Conservation (phyloP, 2,329 filamentous ascomycete species). For the Hymenotorrendiella dingleyae region DNA sequence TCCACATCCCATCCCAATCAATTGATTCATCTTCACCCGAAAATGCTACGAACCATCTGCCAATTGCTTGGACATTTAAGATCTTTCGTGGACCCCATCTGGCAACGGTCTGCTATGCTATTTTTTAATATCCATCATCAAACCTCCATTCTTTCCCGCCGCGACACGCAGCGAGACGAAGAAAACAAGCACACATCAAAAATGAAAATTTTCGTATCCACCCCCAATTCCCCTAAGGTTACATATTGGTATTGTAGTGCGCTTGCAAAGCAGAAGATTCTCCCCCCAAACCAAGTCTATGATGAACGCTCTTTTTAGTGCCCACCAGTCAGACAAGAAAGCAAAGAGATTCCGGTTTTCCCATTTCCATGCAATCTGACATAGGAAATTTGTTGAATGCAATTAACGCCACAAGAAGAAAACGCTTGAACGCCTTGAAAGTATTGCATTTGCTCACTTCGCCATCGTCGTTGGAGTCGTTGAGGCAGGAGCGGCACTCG, state of each 20-base stretch:
- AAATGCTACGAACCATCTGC: too few species aligned
- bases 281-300: conserved; percentile 5
- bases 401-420: conserved; percentile 15
- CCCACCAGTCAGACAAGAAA: conserved; percentile 4
- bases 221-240: conserved; percentile 7
- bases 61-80: background rate
- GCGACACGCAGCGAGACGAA: background rate
- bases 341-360: conserved; percentile 8
- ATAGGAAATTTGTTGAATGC: conserved; percentile 15
- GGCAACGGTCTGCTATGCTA: background rate
- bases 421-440: conserved; percentile 8
- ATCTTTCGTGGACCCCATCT: background rate
- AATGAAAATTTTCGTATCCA: conserved; percentile 2
- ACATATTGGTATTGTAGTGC: conserved; percentile 11
- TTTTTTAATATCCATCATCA: background rate
- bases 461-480: conserved; percentile 4
- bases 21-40: too few species aligned
- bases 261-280: conserved; percentile 5
- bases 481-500: conserved; percentile 11
- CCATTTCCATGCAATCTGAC: conserved; percentile 16
- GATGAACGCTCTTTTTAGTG: conserved; percentile 5
- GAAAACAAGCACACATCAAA: background rate
- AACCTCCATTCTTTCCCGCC: background rate
- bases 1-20: too few species aligned
- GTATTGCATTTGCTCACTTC: conserved; percentile 3